Base-by-base conservation (phyloP, 192 early-diverging fungal species). In the Rhizophlyctis rosea region DNA sequence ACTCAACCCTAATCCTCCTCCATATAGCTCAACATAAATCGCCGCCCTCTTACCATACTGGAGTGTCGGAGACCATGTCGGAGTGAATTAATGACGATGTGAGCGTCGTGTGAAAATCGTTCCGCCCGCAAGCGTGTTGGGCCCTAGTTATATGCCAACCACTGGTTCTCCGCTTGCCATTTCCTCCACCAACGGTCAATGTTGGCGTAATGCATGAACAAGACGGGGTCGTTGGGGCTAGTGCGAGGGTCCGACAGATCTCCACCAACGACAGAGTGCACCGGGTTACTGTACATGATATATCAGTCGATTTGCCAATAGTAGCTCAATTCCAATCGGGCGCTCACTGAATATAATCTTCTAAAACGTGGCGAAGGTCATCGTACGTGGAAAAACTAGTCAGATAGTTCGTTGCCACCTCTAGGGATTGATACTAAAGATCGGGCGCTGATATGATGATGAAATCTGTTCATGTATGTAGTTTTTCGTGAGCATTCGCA, bases 141-240 rank as follows among this genome's bases (percentile, higher is more conserved):
- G 31, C 18, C 25, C 32, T 48, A 75, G 23, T 25, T 64, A 50
- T 44, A 29, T 16, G 62, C 69, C 23, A 69, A 23, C 29, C 27
- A 34, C 23, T 73, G 73, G 62, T 74, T 35, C 7, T n/a, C 50
- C 1, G 29, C 14, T 47, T 76, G 73, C 68, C 68, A 79, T 3
- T 54, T 21, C 30, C 34, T 54, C 76, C 76, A 79, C 28, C 73
- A 34, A 34, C 73, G 68, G 65, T 79, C 75, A 48, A 79, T 73
- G 62, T 79, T 78, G 54, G n/a, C 13, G 65, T 79, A 75, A 51
- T 79, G 77, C 23, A 79, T 13, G 36, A 47, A 79, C 59, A 79
- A 79, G 49, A 78, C 34, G 11, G 69, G 72, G 56, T 78, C 76
- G 59, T 72, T 69, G 31, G 62, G 0, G 25, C 62, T 69, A 16